Evolutionary conservation across 129 eudicot species (phyloP).

Genomic region (Saussurea involucrata): DNA sequence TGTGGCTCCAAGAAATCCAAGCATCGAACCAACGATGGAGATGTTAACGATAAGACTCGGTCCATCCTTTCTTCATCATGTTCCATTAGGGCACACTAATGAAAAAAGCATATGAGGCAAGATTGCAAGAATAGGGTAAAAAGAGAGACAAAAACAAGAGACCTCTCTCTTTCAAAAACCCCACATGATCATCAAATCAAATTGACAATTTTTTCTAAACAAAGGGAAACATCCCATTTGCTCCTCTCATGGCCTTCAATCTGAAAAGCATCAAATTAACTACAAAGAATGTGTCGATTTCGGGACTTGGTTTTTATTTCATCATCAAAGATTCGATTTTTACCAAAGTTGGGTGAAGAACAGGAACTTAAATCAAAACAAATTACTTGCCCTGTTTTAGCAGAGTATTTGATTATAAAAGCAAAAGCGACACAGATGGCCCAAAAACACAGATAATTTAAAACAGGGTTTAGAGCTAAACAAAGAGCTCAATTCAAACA

Average conservation of each 20-base stretch:
- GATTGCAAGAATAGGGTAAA: conserved; percentile 23
- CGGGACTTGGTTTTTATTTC: neutral
- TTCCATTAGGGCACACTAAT: conserved; percentile 36
- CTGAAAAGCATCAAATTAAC: conserved; percentile 5
- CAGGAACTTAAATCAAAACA: conserved; percentile 12
- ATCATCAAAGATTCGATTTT: conserved; percentile 23
- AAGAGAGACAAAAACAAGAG: conserved; percentile 24
- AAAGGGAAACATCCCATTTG: conserved; percentile 36
- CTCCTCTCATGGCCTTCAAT: conserved; percentile 27
- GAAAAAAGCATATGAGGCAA: conserved; percentile 33
- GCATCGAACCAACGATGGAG: conserved; percentile 38
- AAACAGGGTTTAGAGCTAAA: conserved; percentile 33
- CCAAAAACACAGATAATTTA: conserved; percentile 25
- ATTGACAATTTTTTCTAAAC: conserved; percentile 31
- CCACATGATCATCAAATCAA: conserved; percentile 23
- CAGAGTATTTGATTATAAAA: conserved; percentile 16
- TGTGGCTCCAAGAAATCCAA: conserved; percentile 45
- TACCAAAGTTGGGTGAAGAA: conserved; percentile 21
- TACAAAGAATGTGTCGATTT: conserved; percentile 18
- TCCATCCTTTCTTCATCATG: conserved; percentile 42
- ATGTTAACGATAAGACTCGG: conserved; percentile 36
- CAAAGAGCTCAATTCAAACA: conserved; percentile 31
- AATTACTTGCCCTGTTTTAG: conserved; percentile 25
- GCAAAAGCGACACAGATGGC: conserved; percentile 24
- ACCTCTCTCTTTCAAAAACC: conserved; percentile 40